Conservation (phyloP, 2,329 filamentous ascomycete genomes). For the Rhinocladiella similis region DNA sequence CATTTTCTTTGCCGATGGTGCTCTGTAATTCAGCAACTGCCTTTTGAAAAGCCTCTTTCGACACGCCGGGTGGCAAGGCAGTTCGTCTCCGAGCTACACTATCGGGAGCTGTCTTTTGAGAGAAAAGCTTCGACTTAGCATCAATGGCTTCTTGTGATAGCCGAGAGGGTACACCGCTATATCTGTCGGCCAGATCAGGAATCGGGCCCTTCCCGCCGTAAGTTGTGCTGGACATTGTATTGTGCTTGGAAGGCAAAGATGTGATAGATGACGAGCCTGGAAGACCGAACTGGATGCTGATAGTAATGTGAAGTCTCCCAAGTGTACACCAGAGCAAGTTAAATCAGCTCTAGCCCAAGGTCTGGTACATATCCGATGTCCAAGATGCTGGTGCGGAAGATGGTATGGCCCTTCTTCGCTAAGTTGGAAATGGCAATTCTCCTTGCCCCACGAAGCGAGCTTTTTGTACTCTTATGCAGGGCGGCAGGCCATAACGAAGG, state of each 20-base stretch:
- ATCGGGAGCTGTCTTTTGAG: slow-evolving; percentile 27
- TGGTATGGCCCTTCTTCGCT: not conserved
- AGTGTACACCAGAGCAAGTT: not conserved
- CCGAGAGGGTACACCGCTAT: slow-evolving; percentile 21
- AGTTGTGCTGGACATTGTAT: slow-evolving; percentile 18
- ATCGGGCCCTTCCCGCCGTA: slow-evolving; percentile 10
- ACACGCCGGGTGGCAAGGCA: slow-evolving; percentile 24
- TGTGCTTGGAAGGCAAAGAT: not conserved
- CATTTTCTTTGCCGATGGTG: slow-evolving; percentile 22
- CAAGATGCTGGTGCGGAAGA: not conserved
- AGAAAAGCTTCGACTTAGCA: slow-evolving; percentile 23
- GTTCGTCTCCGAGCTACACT: slow-evolving; percentile 13
- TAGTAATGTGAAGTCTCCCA: not conserved
- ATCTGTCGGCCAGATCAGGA: slow-evolving; percentile 14
- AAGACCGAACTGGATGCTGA: not conserved
- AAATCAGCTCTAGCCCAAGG: not conserved
- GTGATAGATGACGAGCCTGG: too few relatives aligned
- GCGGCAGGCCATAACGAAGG: too few relatives aligned
- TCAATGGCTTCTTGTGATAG: slow-evolving; percentile 23
- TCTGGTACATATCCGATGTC: not conserved
- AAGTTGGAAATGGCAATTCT: slow-evolving; percentile 1
- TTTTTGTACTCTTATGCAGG: not conserved
- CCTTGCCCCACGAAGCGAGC: not conserved
- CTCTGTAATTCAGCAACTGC: slow-evolving; percentile 25
- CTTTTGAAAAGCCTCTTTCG: slow-evolving; percentile 18